phyloP scores from a whole-genome alignment of 768 basidiomycete species.

The Tephrocybe sp. region DNA sequence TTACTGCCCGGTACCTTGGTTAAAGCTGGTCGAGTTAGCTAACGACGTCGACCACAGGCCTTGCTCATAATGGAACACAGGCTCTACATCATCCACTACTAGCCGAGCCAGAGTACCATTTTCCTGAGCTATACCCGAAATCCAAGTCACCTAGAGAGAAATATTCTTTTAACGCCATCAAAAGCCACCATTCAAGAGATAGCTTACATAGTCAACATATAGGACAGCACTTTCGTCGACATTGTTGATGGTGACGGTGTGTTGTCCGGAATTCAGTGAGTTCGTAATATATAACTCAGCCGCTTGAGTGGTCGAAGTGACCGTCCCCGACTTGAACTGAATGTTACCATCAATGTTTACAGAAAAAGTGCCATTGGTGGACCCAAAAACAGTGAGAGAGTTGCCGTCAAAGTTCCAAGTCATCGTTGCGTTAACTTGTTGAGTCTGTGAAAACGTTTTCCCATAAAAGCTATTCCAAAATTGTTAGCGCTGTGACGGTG shows the following conservation, averaged over 20 bases:
- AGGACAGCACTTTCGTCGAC: background rate
- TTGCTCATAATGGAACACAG: background rate
- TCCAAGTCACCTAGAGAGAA: constrained; percentile 7
- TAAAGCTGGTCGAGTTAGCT: background rate
- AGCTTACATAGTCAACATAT: constrained; percentile 5
- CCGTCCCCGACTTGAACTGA: background rate
- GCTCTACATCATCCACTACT: background rate
- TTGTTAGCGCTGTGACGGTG: background rate
- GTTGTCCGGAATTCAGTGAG: background rate
- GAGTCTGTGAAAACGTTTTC: background rate
- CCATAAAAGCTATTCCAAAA: background rate
- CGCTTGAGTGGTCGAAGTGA: background rate
- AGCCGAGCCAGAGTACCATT: background rate
- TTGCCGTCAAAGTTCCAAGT: background rate
- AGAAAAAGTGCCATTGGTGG: background rate
- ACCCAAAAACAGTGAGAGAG: background rate
- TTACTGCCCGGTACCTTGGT: background rate
- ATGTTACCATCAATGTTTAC: background rate
- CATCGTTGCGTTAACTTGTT: background rate
- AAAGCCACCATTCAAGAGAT: too few species aligned
- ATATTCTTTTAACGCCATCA: background rate
- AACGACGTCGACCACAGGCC: background rate
- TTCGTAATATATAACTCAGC: background rate
- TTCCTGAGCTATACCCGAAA: background rate
- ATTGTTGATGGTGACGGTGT: constrained; percentile 3